A percentile compares a stretch with the other conserved stretches of the same genome.
phyloP scores from a whole-genome alignment of 164 flowering plant genomes.

The Piper longum region DNA sequence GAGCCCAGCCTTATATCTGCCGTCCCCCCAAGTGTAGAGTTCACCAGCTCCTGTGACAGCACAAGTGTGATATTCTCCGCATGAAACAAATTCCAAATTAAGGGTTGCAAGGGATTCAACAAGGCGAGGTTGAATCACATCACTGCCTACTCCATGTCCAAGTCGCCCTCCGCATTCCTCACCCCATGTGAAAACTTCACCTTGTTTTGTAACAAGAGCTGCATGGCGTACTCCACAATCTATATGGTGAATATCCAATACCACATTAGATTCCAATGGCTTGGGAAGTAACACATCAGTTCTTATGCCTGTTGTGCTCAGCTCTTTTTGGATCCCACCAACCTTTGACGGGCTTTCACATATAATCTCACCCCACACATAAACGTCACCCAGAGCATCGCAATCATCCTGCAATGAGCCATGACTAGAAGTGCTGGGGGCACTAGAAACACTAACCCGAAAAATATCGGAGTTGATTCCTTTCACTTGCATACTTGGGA shows the following conservation, averaged over 20 bases:
- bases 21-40: conserved; percentile 30
- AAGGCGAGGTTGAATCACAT: conserved; percentile 25
- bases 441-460: conserved; percentile 34
- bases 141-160: conserved; percentile 27
- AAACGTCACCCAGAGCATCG: conserved; percentile 29
- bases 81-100: conserved; percentile 22
- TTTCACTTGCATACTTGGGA: conserved; percentile 25
- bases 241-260: conserved; percentile 23
- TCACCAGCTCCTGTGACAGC: conserved; percentile 27
- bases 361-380: conserved; percentile 27
- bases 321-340: conserved; percentile 9
- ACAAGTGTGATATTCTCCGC: conserved; percentile 32
- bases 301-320: conserved; percentile 11
- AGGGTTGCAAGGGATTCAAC: conserved; percentile 21
- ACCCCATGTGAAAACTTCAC: conserved; percentile 31
- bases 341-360: conserved; percentile 14
- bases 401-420: conserved; percentile 29
- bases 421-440: conserved; percentile 29
- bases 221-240: conserved; percentile 27
- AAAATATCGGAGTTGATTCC: conserved; percentile 24
- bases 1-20: conserved; percentile 26
- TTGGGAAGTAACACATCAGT: conserved; percentile 22
- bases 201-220: conserved; percentile 26
- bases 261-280: conserved; percentile 25
- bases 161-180: conserved; percentile 32